phyloP scores from a whole-genome alignment of 345 rosid species.

The Heritiera fomes region DNA sequence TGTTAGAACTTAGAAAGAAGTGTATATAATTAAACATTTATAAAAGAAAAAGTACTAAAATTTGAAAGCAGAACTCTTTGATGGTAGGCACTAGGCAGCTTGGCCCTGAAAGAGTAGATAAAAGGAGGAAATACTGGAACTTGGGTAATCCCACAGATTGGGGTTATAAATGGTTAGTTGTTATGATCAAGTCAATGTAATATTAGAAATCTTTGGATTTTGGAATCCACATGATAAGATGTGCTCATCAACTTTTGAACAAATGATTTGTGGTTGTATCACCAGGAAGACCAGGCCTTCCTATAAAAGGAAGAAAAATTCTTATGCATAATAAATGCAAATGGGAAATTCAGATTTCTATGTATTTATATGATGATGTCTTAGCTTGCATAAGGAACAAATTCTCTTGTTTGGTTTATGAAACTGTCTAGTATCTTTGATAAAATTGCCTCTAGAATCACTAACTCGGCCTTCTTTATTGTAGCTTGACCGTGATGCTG shows the following conservation, averaged over 20 bases:
- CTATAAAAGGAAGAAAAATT: neutral
- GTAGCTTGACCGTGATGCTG: constrained; percentile 94
- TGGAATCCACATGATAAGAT: neutral
- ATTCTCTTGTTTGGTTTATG: neutral
- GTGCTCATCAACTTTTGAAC: neutral
- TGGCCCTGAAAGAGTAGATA: neutral
- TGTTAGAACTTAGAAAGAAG: constrained; percentile 8
- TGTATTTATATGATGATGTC: neutral
- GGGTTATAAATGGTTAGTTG: neutral
- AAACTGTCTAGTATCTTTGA: neutral
- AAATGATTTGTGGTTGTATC: neutral
- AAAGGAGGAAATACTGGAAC: neutral
- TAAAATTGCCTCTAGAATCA: neutral
- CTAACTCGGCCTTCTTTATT: constrained; percentile 24
- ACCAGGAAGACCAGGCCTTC: neutral
- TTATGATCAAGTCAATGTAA: neutral
- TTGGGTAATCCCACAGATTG: neutral
- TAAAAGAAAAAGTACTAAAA: neutral
- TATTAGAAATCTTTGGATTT: neutral
- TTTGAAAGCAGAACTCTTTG: neutral
- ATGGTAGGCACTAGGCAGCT: neutral
- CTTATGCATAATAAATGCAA: neutral
- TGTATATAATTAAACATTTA: neutral
- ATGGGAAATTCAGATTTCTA: neutral
- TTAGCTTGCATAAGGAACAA: neutral